Percentiles rank a stretch among this genome's conserved stretches.
Evolutionary conservation across 768 basidiomycete species (phyloP).

Genomic region (Baorangia bicolor): DNA sequence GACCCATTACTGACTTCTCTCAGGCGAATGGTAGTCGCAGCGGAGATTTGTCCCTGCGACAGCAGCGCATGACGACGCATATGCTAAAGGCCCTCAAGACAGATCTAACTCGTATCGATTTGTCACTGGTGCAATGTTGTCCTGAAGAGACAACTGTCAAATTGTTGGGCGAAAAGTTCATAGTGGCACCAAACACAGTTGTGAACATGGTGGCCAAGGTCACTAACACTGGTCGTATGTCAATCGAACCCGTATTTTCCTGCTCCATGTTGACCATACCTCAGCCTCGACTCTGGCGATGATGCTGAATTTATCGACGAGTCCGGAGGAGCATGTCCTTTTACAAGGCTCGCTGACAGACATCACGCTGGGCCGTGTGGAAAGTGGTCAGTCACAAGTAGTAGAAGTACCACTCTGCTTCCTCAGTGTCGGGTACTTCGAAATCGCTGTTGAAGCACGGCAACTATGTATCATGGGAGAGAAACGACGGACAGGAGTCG

Average conservation of each 20-base stretch:
- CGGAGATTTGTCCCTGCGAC: conserved; percentile 76
- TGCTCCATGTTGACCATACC: conserved; percentile 8
- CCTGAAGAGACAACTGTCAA: conserved; percentile 17
- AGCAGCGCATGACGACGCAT: conserved; percentile 69
- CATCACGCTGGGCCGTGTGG: conserved; percentile 63
- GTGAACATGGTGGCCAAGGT: conserved; percentile 57
- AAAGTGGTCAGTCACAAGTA: conserved; percentile 49
- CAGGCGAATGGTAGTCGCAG: conserved; percentile 78
- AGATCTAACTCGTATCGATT: conserved; percentile 58
- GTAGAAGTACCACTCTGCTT: conserved; percentile 67
- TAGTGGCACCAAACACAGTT: conserved; percentile 59
- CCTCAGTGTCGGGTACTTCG: conserved; percentile 66
- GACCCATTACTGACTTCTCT: conserved; percentile 1
- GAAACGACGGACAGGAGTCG: conserved; percentile 21
- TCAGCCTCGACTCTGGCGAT: conserved; percentile 54
- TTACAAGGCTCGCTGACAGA: conserved; percentile 66
- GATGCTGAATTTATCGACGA: conserved; percentile 50
- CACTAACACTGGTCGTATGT: conserved; percentile 68
- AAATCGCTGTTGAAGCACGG: conserved; percentile 39
- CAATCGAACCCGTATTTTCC: neutral
- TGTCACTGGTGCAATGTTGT: conserved; percentile 46
- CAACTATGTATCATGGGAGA: conserved; percentile 20
- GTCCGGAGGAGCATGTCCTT: conserved; percentile 64
- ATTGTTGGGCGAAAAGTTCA: conserved; percentile 39
- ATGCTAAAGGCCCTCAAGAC: conserved; percentile 80